These are phyloP conservation scores for Syzygium oleosum DNA, from an alignment of 345 rosid genomes.

Conservation along the genomic window DNA sequence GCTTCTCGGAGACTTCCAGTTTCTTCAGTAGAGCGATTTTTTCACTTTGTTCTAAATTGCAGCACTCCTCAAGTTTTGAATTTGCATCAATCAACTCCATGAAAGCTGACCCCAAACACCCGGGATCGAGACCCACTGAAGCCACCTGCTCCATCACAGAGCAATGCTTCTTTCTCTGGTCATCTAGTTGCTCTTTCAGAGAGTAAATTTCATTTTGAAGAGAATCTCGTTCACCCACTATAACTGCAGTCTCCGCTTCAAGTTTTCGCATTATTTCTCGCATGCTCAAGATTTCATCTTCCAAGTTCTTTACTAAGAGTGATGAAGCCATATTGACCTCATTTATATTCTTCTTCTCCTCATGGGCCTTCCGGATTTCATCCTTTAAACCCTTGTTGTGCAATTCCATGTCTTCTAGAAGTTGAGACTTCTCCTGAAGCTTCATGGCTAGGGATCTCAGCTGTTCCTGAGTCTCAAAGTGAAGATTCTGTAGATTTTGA, in stretches of 20 bases:
- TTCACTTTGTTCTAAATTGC: slow-evolving; percentile 42
- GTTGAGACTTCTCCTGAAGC: slow-evolving; percentile 47
- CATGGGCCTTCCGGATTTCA: slow-evolving; percentile 47
- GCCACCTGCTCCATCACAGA: slow-evolving; percentile 62
- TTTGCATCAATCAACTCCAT: slow-evolving; percentile 57
- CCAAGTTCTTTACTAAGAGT: slow-evolving; percentile 49
- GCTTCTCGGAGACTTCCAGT: slow-evolving; percentile 52
- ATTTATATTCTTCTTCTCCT: slow-evolving; percentile 41
- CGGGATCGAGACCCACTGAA: slow-evolving; percentile 57
- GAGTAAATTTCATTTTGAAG: slow-evolving; percentile 89
- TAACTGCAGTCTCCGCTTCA: slow-evolving; percentile 71
- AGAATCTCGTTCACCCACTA: slow-evolving; percentile 72
- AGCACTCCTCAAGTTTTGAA: slow-evolving; percentile 36
- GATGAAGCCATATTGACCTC: slow-evolving; percentile 65
- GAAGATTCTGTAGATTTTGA: slow-evolving; percentile 78
- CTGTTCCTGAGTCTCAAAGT: slow-evolving; percentile 89
- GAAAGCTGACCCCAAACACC: slow-evolving; percentile 50
- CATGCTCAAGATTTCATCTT: slow-evolving; percentile 48
- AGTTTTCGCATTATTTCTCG: slow-evolving; percentile 66
- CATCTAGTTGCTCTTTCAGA: slow-evolving; percentile 77
- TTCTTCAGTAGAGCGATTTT: slow-evolving; percentile 40
- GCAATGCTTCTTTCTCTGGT: slow-evolving; percentile 47
- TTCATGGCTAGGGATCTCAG: slow-evolving; percentile 52
- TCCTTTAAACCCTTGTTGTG: slow-evolving; percentile 37
- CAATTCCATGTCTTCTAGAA: slow-evolving; percentile 55